Evolutionary conservation across 2,329 filamentous ascomycete genomes (phyloP).

Genomic region (Neurospora sp.): DNA sequence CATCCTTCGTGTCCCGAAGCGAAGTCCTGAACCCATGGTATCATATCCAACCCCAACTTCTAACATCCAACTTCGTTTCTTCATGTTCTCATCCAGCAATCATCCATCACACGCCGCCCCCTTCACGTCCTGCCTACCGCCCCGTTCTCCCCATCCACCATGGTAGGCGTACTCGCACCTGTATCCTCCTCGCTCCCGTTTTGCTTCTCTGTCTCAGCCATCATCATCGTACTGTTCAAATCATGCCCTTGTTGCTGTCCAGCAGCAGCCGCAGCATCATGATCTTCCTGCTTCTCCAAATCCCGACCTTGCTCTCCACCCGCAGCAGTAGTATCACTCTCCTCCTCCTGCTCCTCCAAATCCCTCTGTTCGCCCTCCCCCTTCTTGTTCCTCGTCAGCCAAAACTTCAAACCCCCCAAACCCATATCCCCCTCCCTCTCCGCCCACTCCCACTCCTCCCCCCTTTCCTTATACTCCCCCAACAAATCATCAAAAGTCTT

Average conservation of each 20-base stretch:
- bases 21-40: background rate
- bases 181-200: background rate
- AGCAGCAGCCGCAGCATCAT: background rate
- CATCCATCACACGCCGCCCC: background rate
- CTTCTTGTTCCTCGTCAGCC: background rate
- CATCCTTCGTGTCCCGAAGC: background rate
- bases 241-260: background rate
- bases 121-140: background rate
- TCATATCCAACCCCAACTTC: background rate
- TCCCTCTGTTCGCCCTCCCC: background rate
- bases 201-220: background rate
- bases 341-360: background rate
- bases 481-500: conserved; percentile 46
- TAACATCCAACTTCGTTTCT: background rate
- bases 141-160: background rate
- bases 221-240: background rate
- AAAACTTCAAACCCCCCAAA: background rate
- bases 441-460: conserved; percentile 27
- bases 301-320: background rate
- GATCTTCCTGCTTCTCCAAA: background rate
- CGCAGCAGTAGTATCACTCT: background rate
- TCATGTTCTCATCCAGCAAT: background rate
- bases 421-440: conserved; percentile 19
- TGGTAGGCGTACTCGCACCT: background rate
- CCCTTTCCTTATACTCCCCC: conserved; percentile 24